A percentile compares a stretch with the other conserved stretches of the same genome.
Conservation (phyloP, 345 rosid species). For the Erysimum cheiranthoides region DNA sequence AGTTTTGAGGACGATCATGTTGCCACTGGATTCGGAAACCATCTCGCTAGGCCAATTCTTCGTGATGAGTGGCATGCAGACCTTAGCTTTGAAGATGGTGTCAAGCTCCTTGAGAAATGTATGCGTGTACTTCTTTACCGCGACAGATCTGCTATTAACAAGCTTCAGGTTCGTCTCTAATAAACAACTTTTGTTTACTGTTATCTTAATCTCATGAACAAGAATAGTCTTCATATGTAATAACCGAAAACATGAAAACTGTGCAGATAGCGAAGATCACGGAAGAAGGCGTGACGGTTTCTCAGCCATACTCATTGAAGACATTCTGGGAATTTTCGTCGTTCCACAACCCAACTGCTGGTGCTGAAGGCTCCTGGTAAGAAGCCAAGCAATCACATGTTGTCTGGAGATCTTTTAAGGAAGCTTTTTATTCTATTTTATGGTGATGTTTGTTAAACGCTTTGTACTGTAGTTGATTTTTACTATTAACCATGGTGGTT, state of each 20-base stretch:
- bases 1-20: slow-evolving; percentile 91
- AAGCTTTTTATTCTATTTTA: neutral
- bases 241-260: neutral
- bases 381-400: slow-evolving; percentile 7
- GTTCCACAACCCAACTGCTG: slow-evolving; percentile 76
- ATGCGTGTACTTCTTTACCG: slow-evolving; percentile 98
- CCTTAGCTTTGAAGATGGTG: slow-evolving; percentile 93
- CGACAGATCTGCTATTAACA: slow-evolving; percentile 95
- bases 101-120: slow-evolving; percentile 90
- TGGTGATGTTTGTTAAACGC: slow-evolving; percentile 18
- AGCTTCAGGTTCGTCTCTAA: slow-evolving; percentile 76
- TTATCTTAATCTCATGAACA: neutral
- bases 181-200: neutral
- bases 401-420: neutral
- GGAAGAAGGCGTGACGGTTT: slow-evolving; percentile 79
- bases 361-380: slow-evolving; percentile 98
- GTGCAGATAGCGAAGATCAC: slow-evolving; percentile 93
- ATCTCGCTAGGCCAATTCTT: slow-evolving; percentile 93
- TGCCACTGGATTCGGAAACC: slow-evolving; percentile 98
- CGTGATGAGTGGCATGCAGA: slow-evolving; percentile 93
- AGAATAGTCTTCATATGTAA: neutral
- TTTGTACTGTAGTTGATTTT: slow-evolving; percentile 25
- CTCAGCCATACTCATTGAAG: slow-evolving; percentile 90
- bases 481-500: slow-evolving; percentile 7
- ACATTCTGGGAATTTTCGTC: slow-evolving; percentile 90